Evolutionary conservation across 805 yeast species (phyloP).

Genomic region (Yarrowia sp.): DNA sequence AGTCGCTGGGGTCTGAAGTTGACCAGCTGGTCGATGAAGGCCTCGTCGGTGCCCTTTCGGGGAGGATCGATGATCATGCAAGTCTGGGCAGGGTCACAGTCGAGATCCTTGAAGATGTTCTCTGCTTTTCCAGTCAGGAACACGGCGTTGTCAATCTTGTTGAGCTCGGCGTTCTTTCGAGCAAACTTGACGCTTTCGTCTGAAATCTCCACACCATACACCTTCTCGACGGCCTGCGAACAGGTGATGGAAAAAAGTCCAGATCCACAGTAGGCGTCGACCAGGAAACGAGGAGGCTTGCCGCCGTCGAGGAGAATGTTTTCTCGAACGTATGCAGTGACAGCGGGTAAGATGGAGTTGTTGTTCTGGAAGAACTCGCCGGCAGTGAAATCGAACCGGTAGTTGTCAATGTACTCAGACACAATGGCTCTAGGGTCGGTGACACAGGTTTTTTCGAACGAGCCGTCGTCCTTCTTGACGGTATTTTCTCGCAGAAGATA

Average conservation of each 20-base stretch:
- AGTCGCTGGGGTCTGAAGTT: constrained; percentile 83
- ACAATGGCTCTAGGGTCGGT: constrained; percentile 81
- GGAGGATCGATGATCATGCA: constrained; percentile 96
- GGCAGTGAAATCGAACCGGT: constrained; percentile 84
- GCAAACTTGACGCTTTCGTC: constrained; percentile 93
- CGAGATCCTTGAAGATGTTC: constrained; percentile 71
- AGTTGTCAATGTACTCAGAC: constrained; percentile 69
- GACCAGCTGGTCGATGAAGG: constrained; percentile 83
- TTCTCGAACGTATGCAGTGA: constrained; percentile 79
- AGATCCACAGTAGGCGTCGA: constrained; percentile 96
- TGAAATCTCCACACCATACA: constrained; percentile 92
- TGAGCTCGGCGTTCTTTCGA: constrained; percentile 74
- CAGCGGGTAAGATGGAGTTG: constrained; percentile 84
- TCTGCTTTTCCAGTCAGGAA: constrained; percentile 95
- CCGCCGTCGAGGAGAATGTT: constrained; percentile 59
- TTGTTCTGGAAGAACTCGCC: constrained; percentile 97
- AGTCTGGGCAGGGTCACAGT: constrained; percentile 74
- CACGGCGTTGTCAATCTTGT: constrained; percentile 76
- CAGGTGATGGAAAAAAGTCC: constrained; percentile 92
- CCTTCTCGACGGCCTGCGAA: constrained; percentile 78
- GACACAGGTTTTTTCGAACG: constrained; percentile 64
- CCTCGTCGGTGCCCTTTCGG: constrained; percentile 93
- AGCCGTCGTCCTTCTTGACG: constrained; percentile 49
- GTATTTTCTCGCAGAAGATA: constrained; percentile 83
- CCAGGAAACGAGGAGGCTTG: constrained; percentile 65